Conservation (phyloP, 768 basidiomycete genomes). For the Phanerochaete sordida region DNA sequence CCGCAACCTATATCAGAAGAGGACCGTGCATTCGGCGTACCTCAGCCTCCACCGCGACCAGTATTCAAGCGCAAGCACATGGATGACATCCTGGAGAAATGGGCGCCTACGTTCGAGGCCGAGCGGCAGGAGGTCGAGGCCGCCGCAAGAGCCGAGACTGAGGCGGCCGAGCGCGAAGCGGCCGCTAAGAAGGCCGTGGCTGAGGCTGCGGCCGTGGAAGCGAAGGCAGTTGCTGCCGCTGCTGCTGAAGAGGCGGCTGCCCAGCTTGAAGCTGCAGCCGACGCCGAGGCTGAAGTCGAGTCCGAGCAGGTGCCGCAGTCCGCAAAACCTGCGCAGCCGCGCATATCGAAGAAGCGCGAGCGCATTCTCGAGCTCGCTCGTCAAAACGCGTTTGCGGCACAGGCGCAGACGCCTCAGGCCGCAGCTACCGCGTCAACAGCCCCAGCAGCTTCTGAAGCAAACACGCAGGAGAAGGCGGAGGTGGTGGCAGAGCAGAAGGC, state of each 20-base stretch:
- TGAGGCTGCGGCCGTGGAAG: not conserved
- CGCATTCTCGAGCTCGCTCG: conserved; percentile 22
- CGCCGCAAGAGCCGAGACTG: not conserved
- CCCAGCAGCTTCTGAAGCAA: too few species aligned
- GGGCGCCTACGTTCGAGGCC: not conserved
- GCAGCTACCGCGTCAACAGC: too few species aligned
- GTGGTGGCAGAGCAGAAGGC: too few species aligned
- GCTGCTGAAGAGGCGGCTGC: not conserved
- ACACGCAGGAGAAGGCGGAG: too few species aligned
- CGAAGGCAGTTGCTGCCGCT: not conserved
- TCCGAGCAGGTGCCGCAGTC: not conserved
- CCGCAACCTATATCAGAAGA: not conserved
- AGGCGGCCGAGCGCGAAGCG: not conserved
- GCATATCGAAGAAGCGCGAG: conserved; percentile 10
- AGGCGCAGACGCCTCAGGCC: conserved; percentile 18
- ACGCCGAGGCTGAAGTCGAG: not conserved
- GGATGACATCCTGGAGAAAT: not conserved
- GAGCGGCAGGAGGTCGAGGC: not conserved
- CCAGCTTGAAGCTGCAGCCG: not conserved
- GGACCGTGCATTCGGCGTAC: not conserved
- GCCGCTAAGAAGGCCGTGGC: not conserved
- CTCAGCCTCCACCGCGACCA: not conserved
- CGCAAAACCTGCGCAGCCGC: not conserved
- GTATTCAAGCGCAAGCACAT: not conserved
- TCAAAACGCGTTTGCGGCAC: too few species aligned